phyloP scores from a whole-genome alignment of 768 basidiomycete genomes.

The Mycena olivaceomarginata region DNA sequence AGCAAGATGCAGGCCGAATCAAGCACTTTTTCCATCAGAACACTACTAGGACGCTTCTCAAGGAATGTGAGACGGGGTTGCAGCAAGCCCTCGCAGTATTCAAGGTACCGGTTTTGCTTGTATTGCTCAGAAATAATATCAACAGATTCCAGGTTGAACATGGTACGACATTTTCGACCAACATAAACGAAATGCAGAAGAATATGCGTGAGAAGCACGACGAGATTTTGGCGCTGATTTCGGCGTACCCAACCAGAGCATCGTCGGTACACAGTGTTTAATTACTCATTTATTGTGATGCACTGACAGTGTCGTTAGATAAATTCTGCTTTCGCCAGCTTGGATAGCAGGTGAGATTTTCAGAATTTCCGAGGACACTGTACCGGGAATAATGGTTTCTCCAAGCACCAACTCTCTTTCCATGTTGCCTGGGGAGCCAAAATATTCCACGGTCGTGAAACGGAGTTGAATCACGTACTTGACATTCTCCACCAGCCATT shows the following conservation, averaged over 20 bases:
- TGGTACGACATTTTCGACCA: not conserved
- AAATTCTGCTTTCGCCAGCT: not conserved
- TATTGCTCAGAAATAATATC: not conserved
- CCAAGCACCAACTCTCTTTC: not conserved
- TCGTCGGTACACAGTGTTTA: not conserved
- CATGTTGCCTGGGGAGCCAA: not conserved
- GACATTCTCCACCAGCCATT: not conserved
- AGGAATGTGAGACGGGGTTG: not conserved
- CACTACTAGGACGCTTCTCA: not conserved
- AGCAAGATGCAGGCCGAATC: not conserved
- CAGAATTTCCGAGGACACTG: not conserved
- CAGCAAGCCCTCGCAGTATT: not conserved
- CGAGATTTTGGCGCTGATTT: not conserved
- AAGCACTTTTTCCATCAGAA: not conserved
- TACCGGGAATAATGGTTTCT: not conserved
- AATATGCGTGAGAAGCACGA: not conserved
- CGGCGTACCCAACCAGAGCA: not conserved
- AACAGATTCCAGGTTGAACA: not conserved
- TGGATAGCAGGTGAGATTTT: not conserved
- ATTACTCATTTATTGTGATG: not conserved
- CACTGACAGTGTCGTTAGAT: not conserved
- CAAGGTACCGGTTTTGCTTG: not conserved
- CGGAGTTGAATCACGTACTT: not conserved
- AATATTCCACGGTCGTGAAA: not conserved
- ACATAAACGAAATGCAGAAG: not conserved